Base-by-base conservation (phyloP, 441 rosid species). In the Arabidopsis hybrid region DNA sequence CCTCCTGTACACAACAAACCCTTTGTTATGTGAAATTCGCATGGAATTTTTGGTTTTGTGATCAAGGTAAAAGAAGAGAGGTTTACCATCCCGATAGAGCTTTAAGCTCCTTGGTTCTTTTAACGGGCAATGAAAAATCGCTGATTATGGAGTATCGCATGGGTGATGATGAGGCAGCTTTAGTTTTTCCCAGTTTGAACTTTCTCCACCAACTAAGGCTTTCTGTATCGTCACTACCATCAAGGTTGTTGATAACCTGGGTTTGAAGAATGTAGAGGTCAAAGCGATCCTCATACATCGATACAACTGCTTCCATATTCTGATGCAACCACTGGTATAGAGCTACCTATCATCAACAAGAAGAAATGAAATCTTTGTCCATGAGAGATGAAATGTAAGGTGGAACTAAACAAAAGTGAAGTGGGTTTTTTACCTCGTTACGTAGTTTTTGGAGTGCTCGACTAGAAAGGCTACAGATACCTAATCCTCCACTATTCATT, bases 261-360 rank as follows among this genome's bases (percentile, higher is more conserved):
- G 71, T 83, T 67, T 85, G 73, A 51, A 95, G 88, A 9, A 82
- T 77, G 78, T 80, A 79, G 26, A 95, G 83, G 79, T 95, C 98
- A 81, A 95, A 92, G 36, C 87, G 88, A 80, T 95, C 96, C 79
- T 92, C 98, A 18, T 91, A 92, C 94, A 95, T 92, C 8, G 98
- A 89, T 63, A 86, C 88, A 60, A 92, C 90, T 43, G 89, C 91
- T 83, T 89, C 97, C 84, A 89, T 59, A 69, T 92, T 95, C 86
- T 89, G 98, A 81, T 91, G 92, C 75, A 89, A 52, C 98, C 98
- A 95, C 57, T 82, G 88, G 75, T 89, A 88, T 83, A 95, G 78
- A 78, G 93, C 93, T 50, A 89, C 93, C 98, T 92, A 85, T 62
- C 21, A 61, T 53, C 61, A 70, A 77, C 65, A 38, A 36, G 35